Evolutionary conservation across 2,329 filamentous ascomycete genomes (phyloP).

Genomic region (Waltergamsia citrina): DNA sequence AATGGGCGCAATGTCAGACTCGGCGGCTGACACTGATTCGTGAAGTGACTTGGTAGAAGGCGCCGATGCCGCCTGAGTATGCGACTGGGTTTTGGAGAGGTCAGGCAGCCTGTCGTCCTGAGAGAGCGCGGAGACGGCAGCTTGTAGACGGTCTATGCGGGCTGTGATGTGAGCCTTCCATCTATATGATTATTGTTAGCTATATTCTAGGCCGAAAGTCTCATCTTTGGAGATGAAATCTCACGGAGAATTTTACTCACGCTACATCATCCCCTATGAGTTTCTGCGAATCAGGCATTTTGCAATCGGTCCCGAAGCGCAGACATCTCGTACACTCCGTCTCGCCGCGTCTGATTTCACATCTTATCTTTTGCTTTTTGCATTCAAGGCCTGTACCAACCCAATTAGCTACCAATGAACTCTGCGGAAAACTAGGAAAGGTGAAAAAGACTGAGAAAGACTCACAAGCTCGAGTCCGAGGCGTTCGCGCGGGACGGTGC

Average conservation of each 20-base stretch:
- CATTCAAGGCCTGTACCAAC: slow-evolving; percentile 9
- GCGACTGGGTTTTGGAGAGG: neutral
- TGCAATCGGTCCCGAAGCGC: slow-evolving; percentile 7
- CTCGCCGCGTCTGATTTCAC: slow-evolving; percentile 4
- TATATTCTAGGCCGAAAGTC: neutral
- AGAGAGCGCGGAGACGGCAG: slow-evolving; percentile 8
- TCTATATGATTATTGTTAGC: slow-evolving; percentile 1
- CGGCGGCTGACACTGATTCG: slow-evolving; percentile 3
- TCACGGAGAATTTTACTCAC: neutral
- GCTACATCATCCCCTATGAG: neutral
- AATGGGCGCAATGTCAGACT: slow-evolving; percentile 2
- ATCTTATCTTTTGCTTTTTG: slow-evolving; percentile 10
- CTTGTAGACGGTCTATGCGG: slow-evolving; percentile 7
- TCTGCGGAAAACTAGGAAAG: too few relatives aligned
- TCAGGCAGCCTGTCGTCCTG: slow-evolving; percentile 7
- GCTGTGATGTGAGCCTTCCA: slow-evolving; percentile 9
- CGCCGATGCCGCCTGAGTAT: neutral
- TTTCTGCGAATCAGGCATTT: neutral
- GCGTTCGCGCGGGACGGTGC: neutral
- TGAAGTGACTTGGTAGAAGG: slow-evolving; percentile 5
- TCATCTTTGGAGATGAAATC: neutral
- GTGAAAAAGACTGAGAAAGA: neutral
- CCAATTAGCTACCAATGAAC: too few relatives aligned
- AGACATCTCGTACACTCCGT: slow-evolving; percentile 7
- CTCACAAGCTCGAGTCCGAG: neutral